phyloP scores from a whole-genome alignment of 208 protist species.

The Acanthamoeba healyi region DNA sequence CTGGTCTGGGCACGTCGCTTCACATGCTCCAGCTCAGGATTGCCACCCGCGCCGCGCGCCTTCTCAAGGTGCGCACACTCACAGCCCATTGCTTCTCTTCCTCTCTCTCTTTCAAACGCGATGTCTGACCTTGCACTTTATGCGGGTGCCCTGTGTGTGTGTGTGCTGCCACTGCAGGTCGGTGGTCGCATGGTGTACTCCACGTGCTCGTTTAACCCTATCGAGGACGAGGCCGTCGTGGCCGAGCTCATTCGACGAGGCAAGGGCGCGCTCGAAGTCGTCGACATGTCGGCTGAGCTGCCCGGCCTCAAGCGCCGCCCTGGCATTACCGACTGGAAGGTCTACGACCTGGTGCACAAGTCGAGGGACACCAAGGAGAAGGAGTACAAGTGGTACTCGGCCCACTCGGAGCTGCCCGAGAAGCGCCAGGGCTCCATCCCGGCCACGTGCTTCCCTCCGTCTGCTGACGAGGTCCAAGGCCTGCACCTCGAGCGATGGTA shows the following conservation, averaged over 20 bases:
- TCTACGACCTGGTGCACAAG: constrained; percentile 76
- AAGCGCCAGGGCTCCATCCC: constrained; percentile 32
- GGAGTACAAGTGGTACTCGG: constrained; percentile 22
- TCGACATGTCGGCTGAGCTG: constrained; percentile 92
- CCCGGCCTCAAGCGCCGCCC: constrained; percentile 89
- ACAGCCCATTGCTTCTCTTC: neutral
- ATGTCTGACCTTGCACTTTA: neutral
- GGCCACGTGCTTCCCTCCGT: constrained; percentile 91
- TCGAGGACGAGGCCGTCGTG: constrained; percentile 93
- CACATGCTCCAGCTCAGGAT: constrained; percentile 88
- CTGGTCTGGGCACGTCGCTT: constrained; percentile 57
- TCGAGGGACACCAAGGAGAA: constrained; percentile 25
- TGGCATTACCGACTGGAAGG: constrained; percentile 93
- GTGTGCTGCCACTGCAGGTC: constrained; percentile 81
- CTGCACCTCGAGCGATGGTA: constrained; percentile 91
- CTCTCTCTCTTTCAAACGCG: neutral
- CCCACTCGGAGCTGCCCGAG: constrained; percentile 46
- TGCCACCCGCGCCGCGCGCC: constrained; percentile 74
- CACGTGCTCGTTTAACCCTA: constrained; percentile 92
- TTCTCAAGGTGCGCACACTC: constrained; percentile 61
- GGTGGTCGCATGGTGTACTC: constrained; percentile 92
- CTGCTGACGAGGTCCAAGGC: constrained; percentile 80
- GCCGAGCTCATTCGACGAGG: constrained; percentile 79
- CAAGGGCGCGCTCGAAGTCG: constrained; percentile 85
- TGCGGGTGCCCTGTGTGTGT: constrained; percentile 18